Base-by-base conservation (phyloP, 352 stramenopile species). In the Globisporangium nodosum region DNA sequence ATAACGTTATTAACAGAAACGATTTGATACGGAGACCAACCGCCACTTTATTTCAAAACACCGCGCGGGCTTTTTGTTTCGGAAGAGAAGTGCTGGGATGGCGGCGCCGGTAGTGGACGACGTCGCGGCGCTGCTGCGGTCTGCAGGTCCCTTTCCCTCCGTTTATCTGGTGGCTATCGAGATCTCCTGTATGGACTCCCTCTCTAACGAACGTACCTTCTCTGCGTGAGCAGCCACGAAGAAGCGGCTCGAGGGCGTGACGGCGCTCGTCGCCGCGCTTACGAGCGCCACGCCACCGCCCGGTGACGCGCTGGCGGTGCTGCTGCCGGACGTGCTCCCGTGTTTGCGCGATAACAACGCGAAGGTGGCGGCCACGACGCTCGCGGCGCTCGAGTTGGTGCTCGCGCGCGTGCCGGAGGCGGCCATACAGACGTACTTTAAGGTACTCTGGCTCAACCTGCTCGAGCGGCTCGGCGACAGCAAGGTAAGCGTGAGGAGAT, bases 271-370 rank as follows among this genome's bases (percentile, higher is more conserved):
- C 45, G 68, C 64, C 2, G 49, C 55, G 2, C 52, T 78, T 20
- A 55, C 68, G 0, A 68, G 43, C 21, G 42, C 69, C 3, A 50
- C 35, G 30, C 52, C 63, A n/a, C 46, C 56, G 46, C 7, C 53
- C 7, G 66, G 42, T 11, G 78, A 87, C 13, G 60, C 66, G 30
- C 74, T 85, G n/a, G 60, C 68, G 39, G 49, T 63, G 27, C 57
- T 92, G 6, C 54, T 92, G 0, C 62, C 78, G 21, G 71, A 81
- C 27, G 70, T 91, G 1, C 54, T 91, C 54, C 70, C 71, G n/a
- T 92, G 81, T 64, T 67, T 94, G 52, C 70, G 76, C 48, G 85
- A 93, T 59, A 78, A 93, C 70, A 94, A 94, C 70, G 86, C 83
- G 31, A 94, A 94, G 63, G 76, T 94, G 33, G 71, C 82, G 27